Evolutionary conservation across 768 basidiomycete species (phyloP), one percentile per base, ranked within the genome.

Genomic region (Paxillus rubicundulus): DNA sequence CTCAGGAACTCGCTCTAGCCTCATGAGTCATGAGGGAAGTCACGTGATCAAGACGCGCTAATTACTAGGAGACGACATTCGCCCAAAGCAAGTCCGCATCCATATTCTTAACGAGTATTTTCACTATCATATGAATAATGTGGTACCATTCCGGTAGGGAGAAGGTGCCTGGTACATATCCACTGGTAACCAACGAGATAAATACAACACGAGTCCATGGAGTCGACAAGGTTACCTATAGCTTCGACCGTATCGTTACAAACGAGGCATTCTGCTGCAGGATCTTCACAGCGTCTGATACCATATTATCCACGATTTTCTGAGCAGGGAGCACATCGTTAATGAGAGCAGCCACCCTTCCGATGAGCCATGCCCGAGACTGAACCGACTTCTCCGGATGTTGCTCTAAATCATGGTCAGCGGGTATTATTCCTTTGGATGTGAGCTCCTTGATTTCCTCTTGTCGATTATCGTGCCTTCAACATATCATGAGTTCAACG

Each of bases 391-490:
- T 91, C 65, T 93, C 91, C 5, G 93, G 91, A 63, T 91, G 87
- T 65, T 82, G 80, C 70, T 86, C 76, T 33, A 93, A 61, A 53
- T 95, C 92, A 4, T 80, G 72, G 27, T 82, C 74, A 53, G 79
- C 75, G 21, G 94, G 94, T 53, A 97, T 70, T 58, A 92, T 80
- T n/a, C 94, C 94, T 73, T 89, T 80, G 8, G 82, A 77, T 0
- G 90, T 91, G 49, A 96, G 78, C 56, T 85, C 81, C 70, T 85
- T 84, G 65, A 95, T 95, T 76, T 95, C 92, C 5, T 71, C 78
- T 66, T 84, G 81, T 28, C 88, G 77, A 70, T 90, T 90, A 60
- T 76, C 78, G 62, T 92, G 85, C 89, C 87, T 88, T 43, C 13
- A 47, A 17, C 1, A 50, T 20, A 21, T 12, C 37, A 14, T 55